Percentiles rank a stretch among this genome's conserved stretches.
Conservation (phyloP, 306 rosid genomes). For the Cicer arietinum region DNA sequence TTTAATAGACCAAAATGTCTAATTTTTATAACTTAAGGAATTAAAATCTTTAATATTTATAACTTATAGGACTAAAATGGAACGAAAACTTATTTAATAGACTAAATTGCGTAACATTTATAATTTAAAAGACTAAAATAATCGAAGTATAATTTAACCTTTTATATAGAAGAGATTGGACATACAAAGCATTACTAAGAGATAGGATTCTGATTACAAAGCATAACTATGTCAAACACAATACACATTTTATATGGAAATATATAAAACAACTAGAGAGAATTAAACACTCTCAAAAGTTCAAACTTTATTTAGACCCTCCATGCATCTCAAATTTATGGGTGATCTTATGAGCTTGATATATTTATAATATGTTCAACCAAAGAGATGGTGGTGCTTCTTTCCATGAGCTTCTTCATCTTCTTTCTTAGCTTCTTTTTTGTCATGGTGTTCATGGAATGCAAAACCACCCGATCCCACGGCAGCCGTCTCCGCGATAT, state of each 20-base stretch:
- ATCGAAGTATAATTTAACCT: too few relatives aligned
- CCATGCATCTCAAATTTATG: not conserved
- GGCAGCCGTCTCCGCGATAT: constrained; percentile 56
- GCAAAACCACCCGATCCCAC: constrained; percentile 69
- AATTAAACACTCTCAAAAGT: not conserved
- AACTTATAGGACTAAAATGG: too few relatives aligned
- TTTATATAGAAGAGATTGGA: too few relatives aligned
- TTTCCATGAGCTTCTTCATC: constrained; percentile 71
- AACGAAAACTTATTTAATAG: too few relatives aligned
- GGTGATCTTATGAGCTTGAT: not conserved
- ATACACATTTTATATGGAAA: not conserved
- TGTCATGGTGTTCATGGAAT: constrained; percentile 79
- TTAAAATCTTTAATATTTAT: too few relatives aligned
- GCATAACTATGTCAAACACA: not conserved
- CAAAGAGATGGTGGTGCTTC: constrained; percentile 69
- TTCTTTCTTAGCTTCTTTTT: constrained; percentile 65
- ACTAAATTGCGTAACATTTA: too few relatives aligned
- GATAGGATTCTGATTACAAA: too few relatives aligned
- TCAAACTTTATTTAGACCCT: not conserved
- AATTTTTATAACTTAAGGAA: too few relatives aligned
- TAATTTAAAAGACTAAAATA: too few relatives aligned
- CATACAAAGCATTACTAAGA: too few relatives aligned
- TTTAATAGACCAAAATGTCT: too few relatives aligned
- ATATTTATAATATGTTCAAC: not conserved
- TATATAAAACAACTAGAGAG: not conserved